phyloP scores from a whole-genome alignment of 331 rosid genomes.

The Phaseolus coccineus region DNA sequence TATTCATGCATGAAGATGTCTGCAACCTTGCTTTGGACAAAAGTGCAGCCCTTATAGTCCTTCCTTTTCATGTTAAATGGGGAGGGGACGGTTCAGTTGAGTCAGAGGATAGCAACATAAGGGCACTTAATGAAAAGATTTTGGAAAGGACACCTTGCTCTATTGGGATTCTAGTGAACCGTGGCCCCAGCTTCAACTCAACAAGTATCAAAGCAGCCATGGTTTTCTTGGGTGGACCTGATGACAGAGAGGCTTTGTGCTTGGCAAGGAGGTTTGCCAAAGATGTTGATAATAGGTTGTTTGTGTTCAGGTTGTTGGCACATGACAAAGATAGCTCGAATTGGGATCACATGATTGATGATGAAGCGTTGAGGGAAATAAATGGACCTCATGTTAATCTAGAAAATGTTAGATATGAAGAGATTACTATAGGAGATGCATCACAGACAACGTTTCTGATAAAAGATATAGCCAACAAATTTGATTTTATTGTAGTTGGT shows the following conservation, averaged over 20 bases:
- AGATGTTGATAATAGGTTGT: slow-evolving; percentile 24
- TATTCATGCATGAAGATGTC: slow-evolving; percentile 58
- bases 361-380: slow-evolving; percentile 50
- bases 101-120: slow-evolving; percentile 46
- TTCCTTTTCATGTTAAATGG: slow-evolving; percentile 68
- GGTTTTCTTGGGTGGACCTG: slow-evolving; percentile 58
- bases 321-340: neutral
- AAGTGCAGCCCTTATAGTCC: slow-evolving; percentile 49
- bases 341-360: slow-evolving; percentile 60
- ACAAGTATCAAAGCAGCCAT: slow-evolving; percentile 32
- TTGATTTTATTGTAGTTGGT: slow-evolving; percentile 60
- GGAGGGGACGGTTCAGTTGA: slow-evolving; percentile 50
- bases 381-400: slow-evolving; percentile 29
- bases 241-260: slow-evolving; percentile 65
- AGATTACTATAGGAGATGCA: slow-evolving; percentile 44
- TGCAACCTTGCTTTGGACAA: slow-evolving; percentile 60
- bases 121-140: slow-evolving; percentile 51
- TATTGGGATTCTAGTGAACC: slow-evolving; percentile 53
- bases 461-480: slow-evolving; percentile 40
- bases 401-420: slow-evolving; percentile 36
- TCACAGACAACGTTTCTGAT: slow-evolving; percentile 46
- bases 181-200: slow-evolving; percentile 28
- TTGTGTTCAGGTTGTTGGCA: slow-evolving; percentile 39
- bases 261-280: slow-evolving; percentile 53
- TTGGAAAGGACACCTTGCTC: slow-evolving; percentile 67